These are phyloP conservation scores for Nyctanthes arbortristis DNA, from an alignment of 257 asterid genomes.

Conservation along the genomic window DNA sequence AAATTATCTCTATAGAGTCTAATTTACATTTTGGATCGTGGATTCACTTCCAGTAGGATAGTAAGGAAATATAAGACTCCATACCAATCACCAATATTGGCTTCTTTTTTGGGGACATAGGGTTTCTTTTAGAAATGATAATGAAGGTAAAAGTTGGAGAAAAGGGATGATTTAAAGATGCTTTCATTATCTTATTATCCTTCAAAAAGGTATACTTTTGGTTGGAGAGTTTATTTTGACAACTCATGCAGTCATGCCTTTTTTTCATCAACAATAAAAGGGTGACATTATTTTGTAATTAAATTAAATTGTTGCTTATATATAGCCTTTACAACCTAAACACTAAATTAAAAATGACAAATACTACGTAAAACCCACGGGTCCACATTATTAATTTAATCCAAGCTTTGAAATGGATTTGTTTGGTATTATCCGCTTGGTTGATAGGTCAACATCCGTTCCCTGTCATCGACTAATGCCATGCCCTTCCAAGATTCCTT, in stretches of 20 bases:
- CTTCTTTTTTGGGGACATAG: slow-evolving; percentile 12
- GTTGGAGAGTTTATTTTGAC: slow-evolving; percentile 31
- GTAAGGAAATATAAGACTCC: no score
- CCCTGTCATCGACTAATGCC: slow-evolving; percentile 46
- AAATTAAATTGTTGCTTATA: neutral
- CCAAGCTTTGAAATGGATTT: slow-evolving; percentile 42
- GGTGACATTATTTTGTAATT: slow-evolving; percentile 28
- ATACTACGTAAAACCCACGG: slow-evolving; percentile 40
- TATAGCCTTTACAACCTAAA: slow-evolving; percentile 7
- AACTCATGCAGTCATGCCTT: no score
- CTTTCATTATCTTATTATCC: slow-evolving; percentile 14
- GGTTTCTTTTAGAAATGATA: neutral
- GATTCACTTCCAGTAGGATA: no score
- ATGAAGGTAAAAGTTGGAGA: slow-evolving; percentile 5
- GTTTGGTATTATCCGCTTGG: slow-evolving; percentile 61
- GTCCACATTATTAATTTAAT: slow-evolving; percentile 30
- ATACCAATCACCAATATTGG: no score
- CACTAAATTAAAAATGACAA: slow-evolving; percentile 18
- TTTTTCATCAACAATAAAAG: no score
- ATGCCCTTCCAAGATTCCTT: slow-evolving; percentile 26
- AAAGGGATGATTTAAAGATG: neutral
- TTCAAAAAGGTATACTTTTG: neutral
- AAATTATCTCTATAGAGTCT: no score
- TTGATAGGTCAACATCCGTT: slow-evolving; percentile 65
- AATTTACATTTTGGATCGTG: no score